These are phyloP conservation scores for Aspergillus udagawae DNA, from an alignment of 2,329 filamentous ascomycete species.

Conservation along the genomic window DNA sequence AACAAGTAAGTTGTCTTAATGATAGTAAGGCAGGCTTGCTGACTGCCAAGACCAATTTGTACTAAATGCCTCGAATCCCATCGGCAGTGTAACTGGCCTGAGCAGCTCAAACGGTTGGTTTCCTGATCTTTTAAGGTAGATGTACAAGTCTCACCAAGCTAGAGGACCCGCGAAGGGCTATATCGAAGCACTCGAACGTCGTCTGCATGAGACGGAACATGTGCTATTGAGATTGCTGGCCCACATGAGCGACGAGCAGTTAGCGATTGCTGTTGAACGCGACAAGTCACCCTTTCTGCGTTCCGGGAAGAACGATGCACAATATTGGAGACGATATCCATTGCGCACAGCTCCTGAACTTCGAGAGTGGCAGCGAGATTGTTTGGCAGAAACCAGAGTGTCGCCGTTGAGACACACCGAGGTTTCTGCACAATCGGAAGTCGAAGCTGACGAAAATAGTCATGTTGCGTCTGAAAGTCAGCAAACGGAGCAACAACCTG, in stretches of 20 bases:
- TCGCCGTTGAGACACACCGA: background rate
- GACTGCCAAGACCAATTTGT: constrained; percentile 29
- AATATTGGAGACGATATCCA: constrained; percentile 38
- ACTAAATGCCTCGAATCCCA: constrained; percentile 32
- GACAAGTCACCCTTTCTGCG: constrained; percentile 14
- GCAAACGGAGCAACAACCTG: background rate
- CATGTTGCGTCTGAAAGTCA: background rate
- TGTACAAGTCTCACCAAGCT: background rate
- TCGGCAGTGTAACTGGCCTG: constrained; percentile 36
- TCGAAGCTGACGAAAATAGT: background rate
- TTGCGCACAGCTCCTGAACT: constrained; percentile 31
- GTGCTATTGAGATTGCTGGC: constrained; percentile 37
- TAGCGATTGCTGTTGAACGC: constrained; percentile 20
- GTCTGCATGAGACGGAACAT: constrained; percentile 41
- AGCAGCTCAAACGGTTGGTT: constrained; percentile 35
- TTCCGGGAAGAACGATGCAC: constrained; percentile 29
- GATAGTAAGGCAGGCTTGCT: background rate
- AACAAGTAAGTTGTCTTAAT: background rate
- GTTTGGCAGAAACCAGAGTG: constrained; percentile 1
- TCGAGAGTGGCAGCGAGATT: constrained; percentile 35
- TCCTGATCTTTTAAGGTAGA: background rate
- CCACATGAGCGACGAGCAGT: constrained; percentile 28
- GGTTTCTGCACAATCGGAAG: background rate
- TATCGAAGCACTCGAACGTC: constrained; percentile 41
- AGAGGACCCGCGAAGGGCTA: constrained; percentile 48